These are phyloP conservation scores for Podosphaera leucotricha DNA, from an alignment of 2,329 filamentous ascomycete genomes.

Conservation along the genomic window DNA sequence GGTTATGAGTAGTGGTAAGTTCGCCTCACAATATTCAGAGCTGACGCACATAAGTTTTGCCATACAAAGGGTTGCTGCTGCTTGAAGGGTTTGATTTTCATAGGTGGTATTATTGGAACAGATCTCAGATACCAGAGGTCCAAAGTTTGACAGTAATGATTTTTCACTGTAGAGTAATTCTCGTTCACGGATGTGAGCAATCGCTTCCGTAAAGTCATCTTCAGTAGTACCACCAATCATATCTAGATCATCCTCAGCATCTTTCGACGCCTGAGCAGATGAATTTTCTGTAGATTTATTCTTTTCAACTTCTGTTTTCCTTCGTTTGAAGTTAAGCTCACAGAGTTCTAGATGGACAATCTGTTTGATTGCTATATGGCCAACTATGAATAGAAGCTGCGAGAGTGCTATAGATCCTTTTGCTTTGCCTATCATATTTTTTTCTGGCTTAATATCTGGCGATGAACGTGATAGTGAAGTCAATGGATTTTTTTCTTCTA, in stretches of 20 bases:
- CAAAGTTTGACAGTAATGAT: slow-evolving; percentile 74
- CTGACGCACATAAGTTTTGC: slow-evolving; percentile 98
- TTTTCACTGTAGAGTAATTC: slow-evolving; percentile 64
- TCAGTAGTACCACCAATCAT: slow-evolving; percentile 92
- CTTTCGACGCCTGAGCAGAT: slow-evolving; percentile 30
- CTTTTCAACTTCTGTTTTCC: slow-evolving; percentile 79
- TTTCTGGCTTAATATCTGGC: slow-evolving; percentile 8
- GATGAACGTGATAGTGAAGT: slow-evolving; percentile 11
- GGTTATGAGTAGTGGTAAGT: slow-evolving; percentile 81
- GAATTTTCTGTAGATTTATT: slow-evolving; percentile 21
- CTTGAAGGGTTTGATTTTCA: slow-evolving; percentile 71
- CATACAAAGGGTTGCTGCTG: slow-evolving; percentile 77
- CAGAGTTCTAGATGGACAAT: slow-evolving; percentile 97
- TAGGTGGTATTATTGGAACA: slow-evolving; percentile 89
- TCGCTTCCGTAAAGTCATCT: slow-evolving; percentile 75
- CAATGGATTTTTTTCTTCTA: slow-evolving; percentile 14
- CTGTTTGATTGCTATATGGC: slow-evolving; percentile 93
- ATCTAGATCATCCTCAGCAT: slow-evolving; percentile 65
- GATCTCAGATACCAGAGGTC: slow-evolving; percentile 75
- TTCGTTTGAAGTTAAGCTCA: slow-evolving; percentile 89
- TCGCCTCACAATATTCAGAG: slow-evolving; percentile 83
- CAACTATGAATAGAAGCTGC: slow-evolving; percentile 82
- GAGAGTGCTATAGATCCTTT: slow-evolving; percentile 58
- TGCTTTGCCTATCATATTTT: slow-evolving; percentile 20
- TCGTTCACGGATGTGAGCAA: slow-evolving; percentile 62